Conservation (phyloP, 768 basidiomycete species). For the Suillus hirtellus region DNA sequence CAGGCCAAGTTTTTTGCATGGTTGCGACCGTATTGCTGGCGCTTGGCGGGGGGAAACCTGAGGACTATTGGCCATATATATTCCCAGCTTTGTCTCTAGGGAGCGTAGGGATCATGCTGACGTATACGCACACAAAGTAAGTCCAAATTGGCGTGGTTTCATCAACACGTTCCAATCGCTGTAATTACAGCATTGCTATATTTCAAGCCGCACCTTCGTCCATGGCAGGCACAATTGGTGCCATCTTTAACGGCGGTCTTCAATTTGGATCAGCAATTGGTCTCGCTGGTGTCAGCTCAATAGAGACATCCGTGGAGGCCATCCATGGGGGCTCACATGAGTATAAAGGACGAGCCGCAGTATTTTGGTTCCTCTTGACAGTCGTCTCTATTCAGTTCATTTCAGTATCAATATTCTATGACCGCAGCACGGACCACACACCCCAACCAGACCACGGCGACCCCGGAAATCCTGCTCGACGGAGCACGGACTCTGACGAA, state of each 20-base stretch:
- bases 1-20: constrained; percentile 39
- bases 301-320: constrained; percentile 45
- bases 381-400: constrained; percentile 35
- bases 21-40: constrained; percentile 43
- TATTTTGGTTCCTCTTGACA: constrained; percentile 46
- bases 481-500: no score
- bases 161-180: constrained; percentile 4
- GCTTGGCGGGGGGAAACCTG: constrained; percentile 39
- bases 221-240: constrained; percentile 55
- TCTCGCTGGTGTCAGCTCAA: constrained; percentile 48
- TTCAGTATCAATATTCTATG: constrained; percentile 38
- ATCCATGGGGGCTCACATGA: constrained; percentile 30
- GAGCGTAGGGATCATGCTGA: constrained; percentile 44
- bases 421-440: constrained; percentile 17
- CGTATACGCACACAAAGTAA: constrained; percentile 51
- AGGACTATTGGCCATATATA: constrained; percentile 46
- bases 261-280: constrained; percentile 55
- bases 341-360: constrained; percentile 44
- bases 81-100: constrained; percentile 55
- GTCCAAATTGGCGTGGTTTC: constrained; percentile 16
- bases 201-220: constrained; percentile 47
- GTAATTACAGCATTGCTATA: constrained; percentile 44
- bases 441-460: constrained; percentile 6
- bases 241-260: constrained; percentile 55
- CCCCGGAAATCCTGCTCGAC: background rate